A percentile compares a stretch with the other conserved stretches of the same genome.
Conservation (phyloP, 208 protist species). For the Crithidia mellificae region DNA sequence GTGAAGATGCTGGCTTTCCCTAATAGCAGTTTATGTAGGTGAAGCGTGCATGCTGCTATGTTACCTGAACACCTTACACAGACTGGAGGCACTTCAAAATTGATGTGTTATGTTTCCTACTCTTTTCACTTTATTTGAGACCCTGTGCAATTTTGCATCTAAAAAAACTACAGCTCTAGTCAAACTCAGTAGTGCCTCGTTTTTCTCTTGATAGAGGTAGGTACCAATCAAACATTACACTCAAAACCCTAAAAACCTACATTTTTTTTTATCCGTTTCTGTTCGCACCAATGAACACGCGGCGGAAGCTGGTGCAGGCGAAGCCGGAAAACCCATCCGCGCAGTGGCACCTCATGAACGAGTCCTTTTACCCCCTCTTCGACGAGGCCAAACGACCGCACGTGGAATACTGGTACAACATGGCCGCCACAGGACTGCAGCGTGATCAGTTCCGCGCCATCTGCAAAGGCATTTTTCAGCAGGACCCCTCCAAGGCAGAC, state of each 20-base stretch:
- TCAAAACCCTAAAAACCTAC: background rate
- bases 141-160: too few relatives aligned
- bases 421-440: slow-evolving; percentile 63
- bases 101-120: too few relatives aligned
- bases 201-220: too few relatives aligned
- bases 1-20: too few relatives aligned
- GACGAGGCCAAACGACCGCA: slow-evolving; percentile 34
- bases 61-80: too few relatives aligned
- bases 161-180: too few relatives aligned
- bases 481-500: slow-evolving; percentile 39
- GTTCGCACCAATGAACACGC: slow-evolving; percentile 71
- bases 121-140: too few relatives aligned
- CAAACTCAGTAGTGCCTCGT: too few relatives aligned
- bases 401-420: slow-evolving; percentile 91
- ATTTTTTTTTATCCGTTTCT: background rate
- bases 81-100: too few relatives aligned
- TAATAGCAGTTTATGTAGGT: too few relatives aligned
- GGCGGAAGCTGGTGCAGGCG: slow-evolving; percentile 53
- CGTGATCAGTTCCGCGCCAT: slow-evolving; percentile 80
- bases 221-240: too few relatives aligned
- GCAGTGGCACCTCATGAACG: slow-evolving; percentile 85
- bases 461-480: slow-evolving; percentile 69
- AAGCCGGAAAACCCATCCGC: slow-evolving; percentile 53
- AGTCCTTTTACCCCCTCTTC: slow-evolving; percentile 75
- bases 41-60: too few relatives aligned